A percentile compares a stretch with the other conserved stretches of the same genome.
Conservation (phyloP, 495 filamentous ascomycete genomes). For the Penicilliopsis zonata region DNA sequence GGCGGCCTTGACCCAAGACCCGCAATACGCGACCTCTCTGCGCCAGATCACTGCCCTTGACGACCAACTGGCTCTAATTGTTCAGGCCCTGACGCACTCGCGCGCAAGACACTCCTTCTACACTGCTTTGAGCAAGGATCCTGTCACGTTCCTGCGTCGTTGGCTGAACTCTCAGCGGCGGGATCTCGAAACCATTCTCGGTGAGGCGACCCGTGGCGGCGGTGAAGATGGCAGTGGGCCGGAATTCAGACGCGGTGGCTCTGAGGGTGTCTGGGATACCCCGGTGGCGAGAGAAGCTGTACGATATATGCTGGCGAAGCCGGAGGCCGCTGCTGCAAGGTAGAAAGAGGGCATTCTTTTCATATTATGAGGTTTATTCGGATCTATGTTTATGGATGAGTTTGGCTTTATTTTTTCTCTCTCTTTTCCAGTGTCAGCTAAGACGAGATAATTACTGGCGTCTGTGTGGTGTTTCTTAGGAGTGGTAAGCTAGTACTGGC, state of each 20-base stretch:
- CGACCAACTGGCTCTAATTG: constrained; percentile 67
- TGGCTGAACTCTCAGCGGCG: constrained; percentile 84
- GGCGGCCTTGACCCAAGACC: constrained; percentile 41
- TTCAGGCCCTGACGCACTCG: constrained; percentile 64
- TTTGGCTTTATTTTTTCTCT: background rate
- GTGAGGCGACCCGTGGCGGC: constrained; percentile 60
- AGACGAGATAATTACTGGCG: too few relatives aligned
- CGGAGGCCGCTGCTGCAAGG: constrained; percentile 22
- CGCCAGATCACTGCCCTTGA: constrained; percentile 62
- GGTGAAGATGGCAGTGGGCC: constrained; percentile 48
- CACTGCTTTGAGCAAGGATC: constrained; percentile 61
- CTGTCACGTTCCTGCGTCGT: constrained; percentile 63
- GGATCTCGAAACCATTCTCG: constrained; percentile 81
- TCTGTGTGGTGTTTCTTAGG: too few relatives aligned
- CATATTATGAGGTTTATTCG: background rate
- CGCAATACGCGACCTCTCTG: constrained; percentile 43
- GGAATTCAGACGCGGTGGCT: constrained; percentile 47
- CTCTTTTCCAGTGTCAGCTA: too few relatives aligned
- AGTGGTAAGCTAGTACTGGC: too few relatives aligned
- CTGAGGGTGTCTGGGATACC: constrained; percentile 41
- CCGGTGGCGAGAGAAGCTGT: constrained; percentile 34
- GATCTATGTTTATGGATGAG: too few relatives aligned
- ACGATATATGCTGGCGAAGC: constrained; percentile 36
- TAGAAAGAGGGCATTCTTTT: constrained; percentile 4
- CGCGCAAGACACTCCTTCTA: constrained; percentile 84